Conservation (phyloP, 768 basidiomycete species). For the Mycena olivaceomarginata region DNA sequence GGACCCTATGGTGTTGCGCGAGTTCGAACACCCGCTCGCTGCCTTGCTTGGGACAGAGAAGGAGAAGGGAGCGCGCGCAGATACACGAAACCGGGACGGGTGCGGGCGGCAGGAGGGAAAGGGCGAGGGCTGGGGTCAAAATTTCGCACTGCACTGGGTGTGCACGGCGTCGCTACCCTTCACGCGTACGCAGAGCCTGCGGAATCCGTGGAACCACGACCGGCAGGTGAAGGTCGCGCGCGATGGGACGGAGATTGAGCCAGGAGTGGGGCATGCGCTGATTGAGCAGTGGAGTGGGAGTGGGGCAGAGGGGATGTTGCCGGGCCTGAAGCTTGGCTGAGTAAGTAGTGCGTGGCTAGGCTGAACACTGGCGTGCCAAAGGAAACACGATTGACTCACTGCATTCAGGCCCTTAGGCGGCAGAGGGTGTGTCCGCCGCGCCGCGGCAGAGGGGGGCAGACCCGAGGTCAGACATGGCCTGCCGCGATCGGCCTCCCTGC, state of each 20-base stretch:
- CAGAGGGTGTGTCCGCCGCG: no score
- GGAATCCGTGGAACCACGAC: conserved; percentile 96
- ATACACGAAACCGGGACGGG: conserved; percentile 46
- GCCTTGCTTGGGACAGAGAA: not conserved
- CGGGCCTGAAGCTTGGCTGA: not conserved
- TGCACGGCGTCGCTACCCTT: conserved; percentile 84
- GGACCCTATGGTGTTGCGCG: conserved; percentile 46
- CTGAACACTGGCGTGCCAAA: no score
- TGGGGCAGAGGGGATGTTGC: not conserved
- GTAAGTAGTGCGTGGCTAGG: no score
- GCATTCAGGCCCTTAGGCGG: no score
- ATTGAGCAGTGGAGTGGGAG: conserved; percentile 77
- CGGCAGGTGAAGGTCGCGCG: conserved; percentile 87
- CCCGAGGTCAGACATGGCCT: no score
- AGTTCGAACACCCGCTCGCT: conserved; percentile 48
- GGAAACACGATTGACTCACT: no score
- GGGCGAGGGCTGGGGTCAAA: conserved; percentile 2
- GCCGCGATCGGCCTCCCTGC: no score
- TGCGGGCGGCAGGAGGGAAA: conserved; percentile 79
- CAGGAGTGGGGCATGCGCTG: conserved; percentile 78
- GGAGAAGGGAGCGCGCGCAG: conserved; percentile 47
- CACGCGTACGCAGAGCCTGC: conserved; percentile 82
- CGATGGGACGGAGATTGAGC: conserved; percentile 96
- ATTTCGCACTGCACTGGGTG: conserved; percentile 90
- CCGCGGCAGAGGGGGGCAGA: no score